phyloP scores from a whole-genome alignment of 352 stramenopile genomes.

The Phytopythium kandeliae region DNA sequence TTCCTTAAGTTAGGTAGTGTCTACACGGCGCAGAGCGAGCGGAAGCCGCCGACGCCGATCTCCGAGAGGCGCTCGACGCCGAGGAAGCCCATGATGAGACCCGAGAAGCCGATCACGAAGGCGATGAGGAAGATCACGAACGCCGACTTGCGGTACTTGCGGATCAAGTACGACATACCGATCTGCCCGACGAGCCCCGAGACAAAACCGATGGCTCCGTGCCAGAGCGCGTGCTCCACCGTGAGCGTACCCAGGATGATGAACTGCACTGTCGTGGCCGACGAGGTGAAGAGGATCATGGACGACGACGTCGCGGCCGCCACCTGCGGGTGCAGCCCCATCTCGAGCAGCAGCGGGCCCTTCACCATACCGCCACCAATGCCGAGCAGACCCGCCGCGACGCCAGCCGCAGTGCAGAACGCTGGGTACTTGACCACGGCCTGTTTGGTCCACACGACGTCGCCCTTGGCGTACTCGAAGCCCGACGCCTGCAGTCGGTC shows the following conservation, averaged over 20 bases:
- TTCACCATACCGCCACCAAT: slow-evolving; percentile 92
- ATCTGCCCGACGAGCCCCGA: slow-evolving; percentile 90
- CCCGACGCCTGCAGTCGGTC: slow-evolving; percentile 50
- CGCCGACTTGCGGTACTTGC: slow-evolving; percentile 83
- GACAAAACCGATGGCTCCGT: slow-evolving; percentile 90
- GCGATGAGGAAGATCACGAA: slow-evolving; percentile 79
- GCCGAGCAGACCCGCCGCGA: slow-evolving; percentile 71
- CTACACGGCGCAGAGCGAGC: slow-evolving; percentile 47
- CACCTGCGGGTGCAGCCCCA: slow-evolving; percentile 85
- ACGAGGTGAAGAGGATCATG: slow-evolving; percentile 94
- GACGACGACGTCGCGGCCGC: slow-evolving; percentile 85
- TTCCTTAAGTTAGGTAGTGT: no score
- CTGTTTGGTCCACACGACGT: slow-evolving; percentile 93
- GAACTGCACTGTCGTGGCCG: slow-evolving; percentile 94
- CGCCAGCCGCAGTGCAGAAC: slow-evolving; percentile 62
- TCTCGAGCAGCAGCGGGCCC: slow-evolving; percentile 86
- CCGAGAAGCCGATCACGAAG: slow-evolving; percentile 63
- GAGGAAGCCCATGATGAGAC: slow-evolving; percentile 65
- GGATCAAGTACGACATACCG: slow-evolving; percentile 89
- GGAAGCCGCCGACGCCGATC: slow-evolving; percentile 71
- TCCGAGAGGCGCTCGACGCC: slow-evolving; percentile 45
- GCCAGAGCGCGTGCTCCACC: slow-evolving; percentile 87
- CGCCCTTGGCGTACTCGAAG: slow-evolving; percentile 94
- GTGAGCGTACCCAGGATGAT: slow-evolving; percentile 91
- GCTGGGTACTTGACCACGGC: slow-evolving; percentile 83